phyloP scores from a whole-genome alignment of 148 eudicot species.

The Cornus florida region DNA sequence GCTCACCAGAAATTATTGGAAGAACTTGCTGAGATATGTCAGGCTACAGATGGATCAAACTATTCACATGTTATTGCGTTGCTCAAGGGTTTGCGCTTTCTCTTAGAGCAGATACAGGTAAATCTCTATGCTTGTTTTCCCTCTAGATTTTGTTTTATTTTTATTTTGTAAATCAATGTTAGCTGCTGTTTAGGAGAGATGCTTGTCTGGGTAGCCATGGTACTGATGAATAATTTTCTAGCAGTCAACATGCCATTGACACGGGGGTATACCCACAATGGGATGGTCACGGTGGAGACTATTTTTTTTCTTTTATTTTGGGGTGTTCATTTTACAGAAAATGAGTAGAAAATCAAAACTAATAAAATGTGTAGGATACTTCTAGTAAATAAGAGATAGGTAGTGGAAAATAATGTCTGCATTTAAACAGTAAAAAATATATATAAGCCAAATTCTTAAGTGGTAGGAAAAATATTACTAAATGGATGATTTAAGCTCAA shows the following conservation, averaged over 20 bases:
- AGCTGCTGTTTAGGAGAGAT: background rate
- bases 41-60: constrained; percentile 36
- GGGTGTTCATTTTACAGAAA: too few species aligned
- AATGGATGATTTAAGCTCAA: too few species aligned
- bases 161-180: background rate
- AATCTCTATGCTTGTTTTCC: background rate
- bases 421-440: too few species aligned
- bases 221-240: background rate
- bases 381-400: too few species aligned
- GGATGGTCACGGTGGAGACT: background rate
- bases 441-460: too few species aligned
- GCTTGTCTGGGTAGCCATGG: background rate
- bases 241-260: background rate
- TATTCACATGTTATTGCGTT: constrained; percentile 54
- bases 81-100: constrained; percentile 83
- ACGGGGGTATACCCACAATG: background rate
- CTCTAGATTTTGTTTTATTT: background rate
- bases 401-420: too few species aligned
- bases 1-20: constrained; percentile 54
- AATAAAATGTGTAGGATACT: too few species aligned
- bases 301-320: too few species aligned
- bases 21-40: constrained; percentile 64
- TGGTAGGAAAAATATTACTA: too few species aligned
- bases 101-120: constrained; percentile 86
- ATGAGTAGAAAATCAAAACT: too few species aligned